Evolutionary conservation across 352 stramenopile genomes (phyloP).

Genomic region (Aphanomyces astaci): DNA sequence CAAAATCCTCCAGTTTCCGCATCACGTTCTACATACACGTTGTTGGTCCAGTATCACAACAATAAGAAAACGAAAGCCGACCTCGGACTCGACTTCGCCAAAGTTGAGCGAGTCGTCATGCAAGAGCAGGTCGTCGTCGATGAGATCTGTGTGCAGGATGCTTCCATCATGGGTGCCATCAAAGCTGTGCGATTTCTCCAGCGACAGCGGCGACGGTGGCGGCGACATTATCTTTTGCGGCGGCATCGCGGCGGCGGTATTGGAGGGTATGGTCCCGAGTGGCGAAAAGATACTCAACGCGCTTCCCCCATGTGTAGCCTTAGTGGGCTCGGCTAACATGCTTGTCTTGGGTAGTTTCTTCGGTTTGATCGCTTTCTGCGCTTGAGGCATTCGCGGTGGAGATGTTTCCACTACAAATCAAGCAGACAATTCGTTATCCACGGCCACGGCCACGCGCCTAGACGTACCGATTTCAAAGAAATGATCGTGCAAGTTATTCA

Average conservation of each 20-base stretch:
- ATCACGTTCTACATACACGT: constrained; percentile 64
- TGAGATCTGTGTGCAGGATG: constrained; percentile 43
- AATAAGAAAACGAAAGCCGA: constrained; percentile 33
- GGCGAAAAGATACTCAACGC: constrained; percentile 74
- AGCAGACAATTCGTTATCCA: constrained; percentile 27
- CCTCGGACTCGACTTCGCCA: constrained; percentile 59
- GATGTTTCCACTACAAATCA: constrained; percentile 31
- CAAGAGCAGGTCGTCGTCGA: constrained; percentile 65
- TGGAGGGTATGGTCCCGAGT: not conserved
- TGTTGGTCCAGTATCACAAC: not conserved
- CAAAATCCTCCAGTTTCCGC: constrained; percentile 83
- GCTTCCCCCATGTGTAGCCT: no score
- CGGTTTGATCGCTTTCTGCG: constrained; percentile 14
- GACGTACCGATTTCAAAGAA: constrained; percentile 20
- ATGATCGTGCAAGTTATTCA: not conserved
- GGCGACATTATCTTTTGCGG: not conserved
- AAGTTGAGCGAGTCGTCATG: constrained; percentile 65
- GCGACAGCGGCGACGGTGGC: not conserved
- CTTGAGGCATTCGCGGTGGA: not conserved
- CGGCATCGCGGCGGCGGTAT: no score
- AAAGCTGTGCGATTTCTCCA: constrained; percentile 19
- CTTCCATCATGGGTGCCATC: not conserved
- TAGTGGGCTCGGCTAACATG: not conserved
- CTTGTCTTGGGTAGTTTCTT: constrained; percentile 19
- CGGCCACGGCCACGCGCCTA: not conserved